Conservation (phyloP, 202 grass and related monocot genomes). For the Setaria viridis region DNA sequence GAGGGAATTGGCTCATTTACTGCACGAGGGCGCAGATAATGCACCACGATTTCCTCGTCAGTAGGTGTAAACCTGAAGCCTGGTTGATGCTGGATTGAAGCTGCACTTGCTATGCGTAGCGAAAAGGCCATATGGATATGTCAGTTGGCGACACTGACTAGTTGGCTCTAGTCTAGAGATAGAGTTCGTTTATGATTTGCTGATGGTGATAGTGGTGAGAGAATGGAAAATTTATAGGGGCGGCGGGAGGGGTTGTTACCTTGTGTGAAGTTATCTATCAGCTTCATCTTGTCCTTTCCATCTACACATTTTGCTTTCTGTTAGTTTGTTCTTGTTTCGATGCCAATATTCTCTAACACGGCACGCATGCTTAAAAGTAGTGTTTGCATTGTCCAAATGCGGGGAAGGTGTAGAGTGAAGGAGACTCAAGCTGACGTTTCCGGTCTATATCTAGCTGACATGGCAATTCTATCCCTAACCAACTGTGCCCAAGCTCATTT, state of each 20-base stretch:
- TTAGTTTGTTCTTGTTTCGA: not conserved
- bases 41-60: not conserved
- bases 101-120: not conserved
- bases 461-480: too few relatives aligned
- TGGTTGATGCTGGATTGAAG: rapidly evolving
- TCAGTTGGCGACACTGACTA: not conserved
- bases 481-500: not conserved
- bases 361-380: not conserved
- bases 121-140: not conserved
- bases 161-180: not conserved
- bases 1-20: not conserved
- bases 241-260: not conserved
- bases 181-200: not conserved
- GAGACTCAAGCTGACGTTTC: not conserved
- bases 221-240: not conserved
- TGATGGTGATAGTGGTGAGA: not conserved
- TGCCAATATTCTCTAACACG: not conserved
- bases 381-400: not conserved
- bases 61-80: not conserved
- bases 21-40: not conserved
- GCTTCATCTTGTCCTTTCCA: not conserved
- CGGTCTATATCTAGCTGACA: not conserved
- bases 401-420: not conserved
- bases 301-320: not conserved
- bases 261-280: not conserved